Percentiles rank a stretch among this genome's conserved stretches.
Conservation (phyloP, 208 protist species). For the Lotmaria passim region DNA sequence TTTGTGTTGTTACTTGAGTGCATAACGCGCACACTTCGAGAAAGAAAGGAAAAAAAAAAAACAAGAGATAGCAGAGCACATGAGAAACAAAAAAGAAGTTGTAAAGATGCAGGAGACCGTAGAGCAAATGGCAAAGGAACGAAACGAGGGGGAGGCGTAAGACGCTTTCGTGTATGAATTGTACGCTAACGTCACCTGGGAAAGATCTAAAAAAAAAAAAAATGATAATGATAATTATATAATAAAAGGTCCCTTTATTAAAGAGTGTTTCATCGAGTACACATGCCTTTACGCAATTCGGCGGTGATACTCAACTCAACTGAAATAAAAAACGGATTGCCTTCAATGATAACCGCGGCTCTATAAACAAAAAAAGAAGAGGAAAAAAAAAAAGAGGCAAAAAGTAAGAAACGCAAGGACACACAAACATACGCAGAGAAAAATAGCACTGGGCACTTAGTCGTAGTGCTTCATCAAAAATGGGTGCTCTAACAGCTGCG, state of each 20-base stretch:
- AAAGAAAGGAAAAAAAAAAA: conserved; percentile 4
- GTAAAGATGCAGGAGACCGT: conserved; percentile 9
- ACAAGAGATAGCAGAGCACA: background rate
- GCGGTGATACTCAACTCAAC: too few relatives aligned
- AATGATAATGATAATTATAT: background rate
- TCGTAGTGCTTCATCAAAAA: conserved; percentile 53
- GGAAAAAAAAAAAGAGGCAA: background rate
- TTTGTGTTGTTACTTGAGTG: too few relatives aligned
- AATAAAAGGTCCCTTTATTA: background rate
- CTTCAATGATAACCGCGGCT: too few relatives aligned
- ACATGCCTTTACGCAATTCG: too few relatives aligned
- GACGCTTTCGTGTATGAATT: too few relatives aligned
- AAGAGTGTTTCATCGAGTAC: too few relatives aligned
- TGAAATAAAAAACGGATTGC: too few relatives aligned
- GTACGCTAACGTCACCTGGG: too few relatives aligned
- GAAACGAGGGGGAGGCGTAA: background rate
- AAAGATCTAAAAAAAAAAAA: conserved; percentile 1
- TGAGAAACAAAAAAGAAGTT: conserved; percentile 15
- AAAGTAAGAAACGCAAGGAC: background rate
- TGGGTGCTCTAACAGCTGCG: conserved; percentile 68
- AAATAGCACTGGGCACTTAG: background rate
- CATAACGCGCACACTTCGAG: conserved; percentile 7
- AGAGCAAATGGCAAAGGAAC: background rate
- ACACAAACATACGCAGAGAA: too few relatives aligned
- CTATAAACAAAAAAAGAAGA: background rate